phyloP scores from a whole-genome alignment of 108 stramenopile genomes.

The Pseudonitzschia pungens region DNA sequence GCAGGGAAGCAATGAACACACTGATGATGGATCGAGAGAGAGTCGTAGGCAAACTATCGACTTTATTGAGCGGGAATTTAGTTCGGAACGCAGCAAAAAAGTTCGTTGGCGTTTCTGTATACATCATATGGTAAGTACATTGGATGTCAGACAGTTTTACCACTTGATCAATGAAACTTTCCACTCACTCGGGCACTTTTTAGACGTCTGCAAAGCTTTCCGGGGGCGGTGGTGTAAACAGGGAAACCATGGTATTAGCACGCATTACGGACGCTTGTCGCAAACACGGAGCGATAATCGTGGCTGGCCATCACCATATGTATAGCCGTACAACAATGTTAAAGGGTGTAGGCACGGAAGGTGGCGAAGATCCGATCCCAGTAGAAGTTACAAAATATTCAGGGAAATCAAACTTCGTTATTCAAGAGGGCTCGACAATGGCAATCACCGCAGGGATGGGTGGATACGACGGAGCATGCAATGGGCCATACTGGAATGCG shows the following conservation, averaged over 20 bases:
- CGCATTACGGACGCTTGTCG: constrained; percentile 21
- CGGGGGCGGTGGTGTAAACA: background rate
- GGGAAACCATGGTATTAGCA: constrained; percentile 7
- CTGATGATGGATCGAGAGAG: background rate
- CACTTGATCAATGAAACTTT: background rate
- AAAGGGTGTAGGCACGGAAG: background rate
- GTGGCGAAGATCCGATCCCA: constrained; percentile 1
- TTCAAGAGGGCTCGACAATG: constrained; percentile 7
- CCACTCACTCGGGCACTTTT: background rate
- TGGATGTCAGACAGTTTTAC: background rate
- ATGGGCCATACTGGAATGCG: constrained; percentile 3
- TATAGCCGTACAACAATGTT: constrained; percentile 21
- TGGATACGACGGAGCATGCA: constrained; percentile 15
- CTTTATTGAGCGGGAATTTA: constrained; percentile 19
- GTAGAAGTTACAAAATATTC: background rate
- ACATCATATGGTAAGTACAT: constrained; percentile 17
- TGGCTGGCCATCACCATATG: constrained; percentile 12
- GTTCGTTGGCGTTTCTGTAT: constrained; percentile 20
- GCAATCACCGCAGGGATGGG: constrained; percentile 16
- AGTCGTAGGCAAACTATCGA: constrained; percentile 7
- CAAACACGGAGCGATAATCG: constrained; percentile 9
- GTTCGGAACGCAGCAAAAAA: constrained; percentile 8
- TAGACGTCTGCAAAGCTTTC: constrained; percentile 16
- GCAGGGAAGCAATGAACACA: constrained; percentile 17
- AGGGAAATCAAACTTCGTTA: background rate